Evolutionary conservation across 306 rosid species (phyloP), one percentile per base, ranked within the genome.

Genomic region (Medicago ruthenica): DNA sequence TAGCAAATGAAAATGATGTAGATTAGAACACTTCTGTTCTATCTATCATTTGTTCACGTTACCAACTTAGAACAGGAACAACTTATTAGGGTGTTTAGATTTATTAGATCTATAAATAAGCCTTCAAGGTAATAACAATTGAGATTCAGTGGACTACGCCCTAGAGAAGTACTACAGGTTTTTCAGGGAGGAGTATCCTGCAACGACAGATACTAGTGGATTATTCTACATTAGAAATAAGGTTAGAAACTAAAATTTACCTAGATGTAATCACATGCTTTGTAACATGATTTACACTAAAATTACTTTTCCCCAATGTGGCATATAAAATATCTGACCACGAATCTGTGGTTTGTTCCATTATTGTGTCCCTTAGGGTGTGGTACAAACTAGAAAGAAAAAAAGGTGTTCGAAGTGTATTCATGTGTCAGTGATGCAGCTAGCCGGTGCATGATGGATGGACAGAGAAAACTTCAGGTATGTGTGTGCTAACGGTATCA

Each of bases 41-140:
- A n/a, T 60, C 66, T 27, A 60, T 14, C 37, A 24, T 27, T 60
- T 55, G 13, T 17, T n/a, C n/a, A n/a, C n/a, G n/a, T n/a, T n/a
- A n/a, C 37, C 8, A 20, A 18, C 47, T 66, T 12, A n/a, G 15
- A 76, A 57, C 50, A 42, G 70, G 70, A 69, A 77, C 22, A 34
- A 27, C 54, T 70, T 70, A 20, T 59, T 20, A 27, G 11, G 48
- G 80, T 76, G 47, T 76, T 53, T 40, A 54, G 70, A 20, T 58
- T 58, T 34, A 18, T 36, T 47, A 63, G 63, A 51, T 58, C 59
- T 45, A 34, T 58, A 67, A n/a, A 58, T 45, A 31, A 51, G 24
- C 16, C 48, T 67, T 57, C 22, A 4, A 60, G 13, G 58, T 11
- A 22, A 67, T 8, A 67, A 21, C 61, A 61, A 54, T 13, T 40